Evolutionary conservation across 2,329 filamentous ascomycete species (phyloP).

Genomic region (Diaporthe sp.): DNA sequence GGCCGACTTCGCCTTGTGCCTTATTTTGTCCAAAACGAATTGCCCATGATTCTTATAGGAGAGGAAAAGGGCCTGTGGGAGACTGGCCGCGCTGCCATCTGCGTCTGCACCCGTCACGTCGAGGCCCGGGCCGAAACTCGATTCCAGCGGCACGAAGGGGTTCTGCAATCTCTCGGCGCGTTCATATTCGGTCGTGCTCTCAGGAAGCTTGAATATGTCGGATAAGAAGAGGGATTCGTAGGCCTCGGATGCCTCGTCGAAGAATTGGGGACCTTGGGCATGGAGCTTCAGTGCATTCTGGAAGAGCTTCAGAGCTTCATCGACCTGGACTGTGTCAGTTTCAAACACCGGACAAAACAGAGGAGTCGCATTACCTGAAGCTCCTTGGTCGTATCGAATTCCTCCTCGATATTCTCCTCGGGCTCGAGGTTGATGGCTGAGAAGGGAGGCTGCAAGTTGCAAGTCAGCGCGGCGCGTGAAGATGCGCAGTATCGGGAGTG

Average conservation of each 20-base stretch:
- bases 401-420: slow-evolving; percentile 89
- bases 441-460: slow-evolving; percentile 71
- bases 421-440: slow-evolving; percentile 93
- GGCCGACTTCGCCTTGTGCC: slow-evolving; percentile 58
- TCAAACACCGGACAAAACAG: neutral
- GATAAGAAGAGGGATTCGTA: slow-evolving; percentile 90
- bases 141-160: slow-evolving; percentile 60
- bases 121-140: slow-evolving; percentile 62
- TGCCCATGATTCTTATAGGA: slow-evolving; percentile 97
- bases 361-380: slow-evolving; percentile 72
- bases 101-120: slow-evolving; percentile 71
- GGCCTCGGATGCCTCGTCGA: slow-evolving; percentile 81
- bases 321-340: slow-evolving; percentile 69
- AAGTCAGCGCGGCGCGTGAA: slow-evolving; percentile 32
- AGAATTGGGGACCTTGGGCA: slow-evolving; percentile 83
- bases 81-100: slow-evolving; percentile 82
- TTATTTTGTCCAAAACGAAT: slow-evolving; percentile 84
- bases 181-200: slow-evolving; percentile 87
- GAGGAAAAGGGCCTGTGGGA: slow-evolving; percentile 91
- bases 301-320: slow-evolving; percentile 95
- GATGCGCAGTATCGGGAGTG: neutral
- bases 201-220: slow-evolving; percentile 93
- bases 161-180: slow-evolving; percentile 72
- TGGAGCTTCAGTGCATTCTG: slow-evolving; percentile 92
- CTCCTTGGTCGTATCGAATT: slow-evolving; percentile 95